Base-by-base conservation (phyloP, 2,329 filamentous ascomycete species). In the Talaromyces sp. region DNA sequence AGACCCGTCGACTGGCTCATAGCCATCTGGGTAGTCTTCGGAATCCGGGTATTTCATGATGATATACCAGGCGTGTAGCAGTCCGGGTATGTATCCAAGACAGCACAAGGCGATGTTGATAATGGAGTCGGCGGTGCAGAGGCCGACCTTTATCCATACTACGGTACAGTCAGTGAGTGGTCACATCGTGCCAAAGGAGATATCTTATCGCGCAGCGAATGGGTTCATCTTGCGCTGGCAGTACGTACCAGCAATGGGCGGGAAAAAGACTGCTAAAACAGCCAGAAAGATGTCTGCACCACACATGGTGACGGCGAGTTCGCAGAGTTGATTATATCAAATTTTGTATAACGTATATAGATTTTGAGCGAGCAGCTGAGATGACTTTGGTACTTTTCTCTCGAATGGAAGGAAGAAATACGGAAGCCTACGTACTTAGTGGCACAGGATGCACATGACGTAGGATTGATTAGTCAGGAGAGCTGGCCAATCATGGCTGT, bases 31-130 rank as follows among this genome's bases (percentile, higher is more conserved):
- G 62, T 88, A 84, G 73, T 82, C 83, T 59, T 86, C 80, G 65
- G 77, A 75, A 61, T 97, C 93, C 59, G 94, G 94, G 73, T 88
- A 89, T 70, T 89, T 88, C 68, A 89, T 84, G 75, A 99, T 97
- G 75, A 97, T 96, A 81, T 97, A 99, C 93, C 94, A 97, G 62
- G 92, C 85, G 78, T 99, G 94, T 2, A 99, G 78, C 52, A 97
- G 87, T 61, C 93, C 93, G 19, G 93, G 93, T 60, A 97, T 75
- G 70, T 81, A 91, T 67, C 87, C 89, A 21, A 93, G 84, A 56
- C 84, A 72, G 75, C 89, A 94, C 67, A 97, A 90, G 48, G 92
- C 87, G 73, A 97, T 87, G 79, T 99, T 99, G 80, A 99, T 96
- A 67, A 97, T 69, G 8, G 89, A 93, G 77, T 97, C 94, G 58